Evolutionary conservation across 2,329 filamentous ascomycete species (phyloP).

Genomic region (Blastomyces emzantsi): DNA sequence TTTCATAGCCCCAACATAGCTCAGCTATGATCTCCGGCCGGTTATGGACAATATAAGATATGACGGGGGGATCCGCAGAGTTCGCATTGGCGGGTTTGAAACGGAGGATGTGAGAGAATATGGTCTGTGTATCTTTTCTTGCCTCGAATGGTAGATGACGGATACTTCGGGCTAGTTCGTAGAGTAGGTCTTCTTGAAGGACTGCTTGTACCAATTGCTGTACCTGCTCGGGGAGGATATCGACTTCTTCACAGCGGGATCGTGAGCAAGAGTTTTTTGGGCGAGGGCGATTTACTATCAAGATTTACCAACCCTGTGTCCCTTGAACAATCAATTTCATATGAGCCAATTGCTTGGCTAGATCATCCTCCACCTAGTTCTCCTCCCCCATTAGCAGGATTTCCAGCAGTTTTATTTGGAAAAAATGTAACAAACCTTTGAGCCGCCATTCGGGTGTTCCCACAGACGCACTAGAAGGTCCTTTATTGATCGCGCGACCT

Average conservation of each 20-base stretch:
- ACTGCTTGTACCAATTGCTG: slow-evolving; percentile 75
- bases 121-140: slow-evolving; percentile 88
- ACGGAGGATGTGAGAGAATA: slow-evolving; percentile 90
- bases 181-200: slow-evolving; percentile 82
- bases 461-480: slow-evolving; percentile 55
- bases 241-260: slow-evolving; percentile 53
- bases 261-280: slow-evolving; percentile 6
- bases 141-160: slow-evolving; percentile 88
- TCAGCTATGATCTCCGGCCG: slow-evolving; percentile 80
- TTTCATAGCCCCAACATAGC: slow-evolving; percentile 79
- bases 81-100: slow-evolving; percentile 63
- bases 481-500: slow-evolving; percentile 55
- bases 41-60: slow-evolving; percentile 80
- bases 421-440: slow-evolving; percentile 43
- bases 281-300: slow-evolving; percentile 7
- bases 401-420: slow-evolving; percentile 7
- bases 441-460: slow-evolving; percentile 43
- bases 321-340: slow-evolving; percentile 94
- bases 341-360: slow-evolving; percentile 73
- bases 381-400: slow-evolving; percentile 17
- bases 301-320: slow-evolving; percentile 58
- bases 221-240: slow-evolving; percentile 79
- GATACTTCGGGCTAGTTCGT: slow-evolving; percentile 71
- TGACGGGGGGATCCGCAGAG: slow-evolving; percentile 68
- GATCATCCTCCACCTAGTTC: slow-evolving; percentile 67